These are phyloP conservation scores for Huntiella omanensis DNA, from an alignment of 2,329 filamentous ascomycete genomes.

Conservation along the genomic window DNA sequence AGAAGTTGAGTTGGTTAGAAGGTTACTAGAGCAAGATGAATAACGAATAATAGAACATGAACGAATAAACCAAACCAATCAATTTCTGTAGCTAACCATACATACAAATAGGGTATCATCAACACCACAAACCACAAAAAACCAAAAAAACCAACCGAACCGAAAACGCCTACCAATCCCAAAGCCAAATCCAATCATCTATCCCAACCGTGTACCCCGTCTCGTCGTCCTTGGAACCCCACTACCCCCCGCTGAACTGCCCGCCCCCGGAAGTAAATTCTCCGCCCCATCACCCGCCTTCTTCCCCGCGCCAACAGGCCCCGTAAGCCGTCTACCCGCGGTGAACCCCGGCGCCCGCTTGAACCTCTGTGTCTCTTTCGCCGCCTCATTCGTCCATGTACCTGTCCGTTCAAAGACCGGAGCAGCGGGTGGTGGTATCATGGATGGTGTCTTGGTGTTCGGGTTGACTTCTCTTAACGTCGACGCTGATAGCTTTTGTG, in stretches of 20 bases:
- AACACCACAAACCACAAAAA: background rate
- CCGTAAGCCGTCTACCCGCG: too few relatives aligned
- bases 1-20: background rate
- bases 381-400: background rate
- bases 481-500: constrained; percentile 2
- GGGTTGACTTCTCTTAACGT: constrained; percentile 39
- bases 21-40: background rate
- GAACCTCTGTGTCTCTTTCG: background rate
- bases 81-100: background rate
- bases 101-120: background rate
- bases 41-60: background rate
- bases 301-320: background rate
- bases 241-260: background rate
- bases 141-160: background rate
- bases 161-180: background rate
- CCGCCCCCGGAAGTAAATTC: background rate
- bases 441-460: constrained; percentile 15
- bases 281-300: constrained; percentile 9
- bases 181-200: background rate
- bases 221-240: background rate
- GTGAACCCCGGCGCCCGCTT: constrained; percentile 1
- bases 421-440: too few relatives aligned
- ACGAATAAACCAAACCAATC: background rate
- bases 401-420: background rate
- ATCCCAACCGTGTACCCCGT: background rate